Evolutionary conservation across 2,329 filamentous ascomycete genomes (phyloP).

Genomic region (Diaporthe helianthi): DNA sequence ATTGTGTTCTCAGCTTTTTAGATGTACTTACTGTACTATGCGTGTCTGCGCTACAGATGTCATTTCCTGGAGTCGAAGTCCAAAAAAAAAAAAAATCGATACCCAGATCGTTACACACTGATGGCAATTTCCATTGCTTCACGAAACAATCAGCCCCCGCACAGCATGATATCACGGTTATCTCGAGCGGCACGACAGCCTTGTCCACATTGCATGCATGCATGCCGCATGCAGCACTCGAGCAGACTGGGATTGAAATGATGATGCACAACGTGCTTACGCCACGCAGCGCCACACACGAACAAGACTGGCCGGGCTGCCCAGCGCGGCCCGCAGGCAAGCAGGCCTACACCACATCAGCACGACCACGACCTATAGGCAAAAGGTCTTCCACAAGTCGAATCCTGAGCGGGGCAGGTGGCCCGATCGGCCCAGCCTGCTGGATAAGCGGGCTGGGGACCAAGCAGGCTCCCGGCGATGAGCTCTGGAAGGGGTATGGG

Average conservation of each 20-base stretch:
- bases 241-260: neutral
- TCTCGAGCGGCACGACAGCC: neutral
- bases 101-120: neutral
- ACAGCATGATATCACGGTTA: neutral
- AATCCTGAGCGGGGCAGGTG: constrained; percentile 12
- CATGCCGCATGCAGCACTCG: constrained; percentile 4
- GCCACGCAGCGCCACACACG: neutral
- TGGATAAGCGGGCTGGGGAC: neutral
- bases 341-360: constrained; percentile 1
- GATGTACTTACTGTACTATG: neutral
- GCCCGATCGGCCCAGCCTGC: neutral
- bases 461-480: constrained; percentile 21
- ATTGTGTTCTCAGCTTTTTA: constrained; percentile 7
- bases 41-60: neutral
- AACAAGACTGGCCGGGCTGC: neutral
- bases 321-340: neutral
- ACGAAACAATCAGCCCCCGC: neutral
- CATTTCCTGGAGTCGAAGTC: neutral
- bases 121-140: neutral
- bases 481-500: neutral
- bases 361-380: neutral
- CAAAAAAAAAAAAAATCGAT: neutral
- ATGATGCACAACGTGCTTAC: constrained; percentile 19
- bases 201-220: constrained; percentile 6
- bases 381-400: neutral